These are phyloP conservation scores for Euphorbia corollata DNA, from an alignment of 441 rosid genomes.

Conservation along the genomic window DNA sequence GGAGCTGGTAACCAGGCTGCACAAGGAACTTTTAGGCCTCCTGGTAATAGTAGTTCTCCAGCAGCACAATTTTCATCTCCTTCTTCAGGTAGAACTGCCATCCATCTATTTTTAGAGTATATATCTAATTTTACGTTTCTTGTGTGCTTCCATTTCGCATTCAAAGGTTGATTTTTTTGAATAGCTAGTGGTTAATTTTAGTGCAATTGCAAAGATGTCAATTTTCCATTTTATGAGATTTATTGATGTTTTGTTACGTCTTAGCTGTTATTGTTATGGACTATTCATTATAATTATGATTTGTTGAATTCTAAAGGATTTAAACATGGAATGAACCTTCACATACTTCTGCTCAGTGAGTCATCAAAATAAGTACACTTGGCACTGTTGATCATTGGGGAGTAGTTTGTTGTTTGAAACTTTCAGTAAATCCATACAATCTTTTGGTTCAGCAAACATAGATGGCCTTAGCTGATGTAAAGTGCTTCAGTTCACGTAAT, in stretches of 20 bases:
- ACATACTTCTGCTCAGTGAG: not conserved
- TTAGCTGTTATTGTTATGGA: not conserved
- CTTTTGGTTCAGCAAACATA: not conserved
- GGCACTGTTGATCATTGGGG: not conserved
- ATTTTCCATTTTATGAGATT: not conserved
- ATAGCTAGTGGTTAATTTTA: not conserved
- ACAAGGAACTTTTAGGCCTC: constrained; percentile 28
- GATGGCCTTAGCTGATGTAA: not conserved
- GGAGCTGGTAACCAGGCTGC: constrained; percentile 23
- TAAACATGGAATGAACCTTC: not conserved
- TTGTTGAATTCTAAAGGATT: not conserved
- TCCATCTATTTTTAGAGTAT: not conserved
- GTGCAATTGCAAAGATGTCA: not conserved
- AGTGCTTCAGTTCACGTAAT: not conserved
- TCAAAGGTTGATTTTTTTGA: not conserved
- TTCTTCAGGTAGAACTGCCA: constrained; percentile 28
- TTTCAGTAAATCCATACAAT: not conserved
- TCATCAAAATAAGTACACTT: not conserved
- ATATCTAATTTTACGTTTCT: not conserved
- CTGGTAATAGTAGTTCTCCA: constrained; percentile 24
- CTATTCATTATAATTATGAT: not conserved
- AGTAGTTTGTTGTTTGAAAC: not conserved
- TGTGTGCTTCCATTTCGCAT: not conserved
- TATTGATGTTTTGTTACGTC: not conserved
- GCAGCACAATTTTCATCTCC: constrained; percentile 25